Base-by-base conservation (phyloP, 805 yeast genomes). In the Helenozyma rhizophorensis region DNA sequence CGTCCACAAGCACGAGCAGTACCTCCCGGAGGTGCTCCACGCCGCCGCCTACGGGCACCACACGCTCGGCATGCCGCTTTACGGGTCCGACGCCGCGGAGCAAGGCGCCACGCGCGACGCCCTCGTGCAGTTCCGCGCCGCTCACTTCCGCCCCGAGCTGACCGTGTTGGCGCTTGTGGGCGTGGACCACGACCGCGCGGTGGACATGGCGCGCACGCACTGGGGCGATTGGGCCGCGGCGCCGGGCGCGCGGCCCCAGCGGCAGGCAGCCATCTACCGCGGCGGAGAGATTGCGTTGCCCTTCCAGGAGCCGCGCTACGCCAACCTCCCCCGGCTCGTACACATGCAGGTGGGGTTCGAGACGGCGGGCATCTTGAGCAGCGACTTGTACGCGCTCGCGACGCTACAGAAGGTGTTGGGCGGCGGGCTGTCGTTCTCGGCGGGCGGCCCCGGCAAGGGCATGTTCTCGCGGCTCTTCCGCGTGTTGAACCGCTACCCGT, bases 371-470 rank as follows among this genome's bases (percentile, higher is more conserved):
- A 80, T 88, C 21, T 74, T 77, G 32, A 80, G 83, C 53, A 86
- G 85, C 13, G 97, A 93, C 48, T 78, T 89, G 27, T 93, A 93
- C 51, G 94, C 95, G 1, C 65, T 88, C 24, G 96, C 97, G 2
- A 79, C 88, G 1, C 68, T 93, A 37, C 97, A 93, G 56, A 86
- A 89, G 39, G 67, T 90, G 14, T 65, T 93, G 10, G 98, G 98
- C 26, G 97, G 97, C 23, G 98, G 97, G 36, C 95, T 96, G 4
- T 88, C 97, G 1, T 93, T 93, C 54, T 81, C 94, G 13, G 97
- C 98, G 8, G 98, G 98, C 45, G 98, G 98, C 0, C 98, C 98
- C 12, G 98, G 98, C 33, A 93, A 93, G 60, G 98, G 98, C 4
- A 89, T 93, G 97, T 93, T 88, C 56, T 86, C 96, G 4, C 73